These are phyloP conservation scores for Euryodendron excelsum DNA, from an alignment of 148 eudicot species.

Conservation along the genomic window DNA sequence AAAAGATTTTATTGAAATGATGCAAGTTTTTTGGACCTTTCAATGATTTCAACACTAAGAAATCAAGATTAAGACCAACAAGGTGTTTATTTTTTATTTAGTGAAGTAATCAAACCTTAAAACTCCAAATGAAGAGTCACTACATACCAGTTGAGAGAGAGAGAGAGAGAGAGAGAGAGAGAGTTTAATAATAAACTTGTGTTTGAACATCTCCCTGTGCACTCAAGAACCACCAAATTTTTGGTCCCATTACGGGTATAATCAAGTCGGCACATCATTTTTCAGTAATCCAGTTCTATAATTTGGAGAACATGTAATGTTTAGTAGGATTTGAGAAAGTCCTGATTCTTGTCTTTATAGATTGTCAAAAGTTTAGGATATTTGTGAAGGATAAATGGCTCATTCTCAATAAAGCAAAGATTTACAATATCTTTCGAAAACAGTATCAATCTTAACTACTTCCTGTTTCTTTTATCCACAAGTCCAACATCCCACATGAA, in stretches of 20 bases:
- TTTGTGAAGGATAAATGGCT: background rate
- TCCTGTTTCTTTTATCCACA: background rate
- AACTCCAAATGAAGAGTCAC: too few relatives aligned
- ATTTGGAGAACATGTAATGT: background rate
- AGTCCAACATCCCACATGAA: conserved; percentile 8
- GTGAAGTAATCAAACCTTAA: too few relatives aligned
- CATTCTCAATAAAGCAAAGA: background rate
- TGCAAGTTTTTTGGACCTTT: too few relatives aligned
- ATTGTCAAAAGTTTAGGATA: background rate
- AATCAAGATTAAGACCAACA: too few relatives aligned
- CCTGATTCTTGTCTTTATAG: background rate
- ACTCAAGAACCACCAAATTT: background rate
- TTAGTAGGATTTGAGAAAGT: background rate
- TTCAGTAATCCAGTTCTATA: background rate
- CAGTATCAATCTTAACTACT: background rate
- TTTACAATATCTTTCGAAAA: background rate
- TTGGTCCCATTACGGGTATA: background rate
- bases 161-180: too few relatives aligned
- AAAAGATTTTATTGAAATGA: too few relatives aligned
- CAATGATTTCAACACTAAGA: too few relatives aligned
- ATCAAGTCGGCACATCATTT: background rate
- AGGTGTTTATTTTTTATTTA: too few relatives aligned
- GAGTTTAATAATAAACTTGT: too few relatives aligned
- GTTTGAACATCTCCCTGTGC: too few relatives aligned
- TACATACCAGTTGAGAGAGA: too few relatives aligned